Evolutionary conservation across 2,329 filamentous ascomycete species (phyloP), one percentile per base, ranked within the genome.

Genomic region (Monilinia fructigena): DNA sequence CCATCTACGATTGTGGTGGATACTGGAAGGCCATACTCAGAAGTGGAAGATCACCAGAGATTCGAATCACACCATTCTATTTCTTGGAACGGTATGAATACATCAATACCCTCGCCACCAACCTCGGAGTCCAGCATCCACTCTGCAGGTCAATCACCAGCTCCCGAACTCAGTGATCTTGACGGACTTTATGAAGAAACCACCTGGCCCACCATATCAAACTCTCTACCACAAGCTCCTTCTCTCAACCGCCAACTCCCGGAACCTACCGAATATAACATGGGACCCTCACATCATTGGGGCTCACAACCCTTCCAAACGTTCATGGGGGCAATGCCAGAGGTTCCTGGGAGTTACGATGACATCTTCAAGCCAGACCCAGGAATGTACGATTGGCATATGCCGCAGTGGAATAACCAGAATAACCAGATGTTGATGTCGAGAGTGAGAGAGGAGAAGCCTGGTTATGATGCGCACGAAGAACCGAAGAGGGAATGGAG

Each of bases 331-430:
- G 70, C 74, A 14, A 73, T 74, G 69, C 68, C 70, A 11, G 73
- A 76, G 53, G 60, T 50, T 14, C 38, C 52, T 11, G 42, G 72
- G 18, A 73, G 73, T 4, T 75, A 75, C 52, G 74, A 76, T 38
- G 75, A 76, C 64, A 73, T 75, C 18, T 75, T 75, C 62, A 75
- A 74, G 61, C 70, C 71, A 8, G 73, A 75, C 48, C 68, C 68
- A 5, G 70, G 72, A 2, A 55, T 73, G 56, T 76, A 74, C 55
- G 73, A 74, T 55, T 76, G 74, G 74, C 74, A 75, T 48, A 60
- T 60, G 58, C 58, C 58, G 45, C 68, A 69, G 10, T 75, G 73
- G 72, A 75, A 73, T 52, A 71, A 67, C 18, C 72, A 74, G 63
- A 71, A 73, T 52, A 71, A 67, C 18, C 72, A 74, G 63, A 71